Evolutionary conservation across 345 rosid species (phyloP).

Genomic region (Eucalyptus cloeziana): DNA sequence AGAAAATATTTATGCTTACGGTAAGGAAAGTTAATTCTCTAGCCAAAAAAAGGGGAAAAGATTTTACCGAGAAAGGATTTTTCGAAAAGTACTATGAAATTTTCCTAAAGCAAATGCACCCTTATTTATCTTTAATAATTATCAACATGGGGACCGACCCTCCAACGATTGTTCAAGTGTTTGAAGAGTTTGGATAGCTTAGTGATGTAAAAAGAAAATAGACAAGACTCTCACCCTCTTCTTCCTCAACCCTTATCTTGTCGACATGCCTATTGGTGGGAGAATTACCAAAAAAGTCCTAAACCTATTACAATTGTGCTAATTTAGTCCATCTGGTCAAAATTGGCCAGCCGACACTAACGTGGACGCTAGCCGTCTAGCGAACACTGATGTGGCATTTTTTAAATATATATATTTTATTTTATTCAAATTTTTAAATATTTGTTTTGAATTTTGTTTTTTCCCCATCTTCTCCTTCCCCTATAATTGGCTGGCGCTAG

Average conservation of each 20-base stretch:
- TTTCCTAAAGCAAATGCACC: neutral
- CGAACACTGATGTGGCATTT: too few relatives aligned
- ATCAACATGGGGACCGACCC: neutral
- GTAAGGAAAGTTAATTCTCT: neutral
- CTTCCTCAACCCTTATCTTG: neutral
- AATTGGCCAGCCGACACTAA: too few relatives aligned
- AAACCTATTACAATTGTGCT: too few relatives aligned
- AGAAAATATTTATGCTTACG: neutral
- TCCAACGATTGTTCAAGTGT: neutral
- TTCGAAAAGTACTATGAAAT: neutral
- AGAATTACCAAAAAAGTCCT: too few relatives aligned
- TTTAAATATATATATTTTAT: too few relatives aligned
- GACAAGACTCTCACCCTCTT: neutral
- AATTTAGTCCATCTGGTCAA: too few relatives aligned
- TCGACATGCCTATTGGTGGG: neutral
- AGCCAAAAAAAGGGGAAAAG: rapidly evolving
- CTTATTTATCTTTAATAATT: neutral
- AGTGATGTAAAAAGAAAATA: too few relatives aligned
- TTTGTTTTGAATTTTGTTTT: too few relatives aligned
- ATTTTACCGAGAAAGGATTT: neutral
- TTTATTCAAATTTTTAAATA: too few relatives aligned
- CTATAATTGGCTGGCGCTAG: too few relatives aligned
- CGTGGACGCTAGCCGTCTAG: too few relatives aligned
- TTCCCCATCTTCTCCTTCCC: too few relatives aligned
- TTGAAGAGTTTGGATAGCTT: neutral